Conservation (phyloP, 805 yeast species). For the Candida michaelii region DNA sequence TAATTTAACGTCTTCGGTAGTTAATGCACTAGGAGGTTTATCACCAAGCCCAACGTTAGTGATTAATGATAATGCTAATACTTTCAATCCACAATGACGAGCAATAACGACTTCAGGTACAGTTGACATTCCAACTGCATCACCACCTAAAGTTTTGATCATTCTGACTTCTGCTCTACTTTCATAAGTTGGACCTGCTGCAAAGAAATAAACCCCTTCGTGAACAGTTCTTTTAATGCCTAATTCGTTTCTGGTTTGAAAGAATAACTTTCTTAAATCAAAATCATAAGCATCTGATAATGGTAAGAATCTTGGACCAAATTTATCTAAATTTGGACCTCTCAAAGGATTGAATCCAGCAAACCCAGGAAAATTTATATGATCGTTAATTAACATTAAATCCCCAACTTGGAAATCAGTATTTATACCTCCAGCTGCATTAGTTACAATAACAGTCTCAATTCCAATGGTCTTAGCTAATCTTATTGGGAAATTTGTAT, state of each 20-base stretch:
- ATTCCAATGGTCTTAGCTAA: slow-evolving; percentile 67
- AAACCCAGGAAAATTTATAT: slow-evolving; percentile 86
- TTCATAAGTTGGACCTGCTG: slow-evolving; percentile 93
- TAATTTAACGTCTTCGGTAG: slow-evolving; percentile 50
- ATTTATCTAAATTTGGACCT: slow-evolving; percentile 77
- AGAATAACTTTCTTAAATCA: slow-evolving; percentile 62
- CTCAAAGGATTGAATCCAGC: slow-evolving; percentile 84
- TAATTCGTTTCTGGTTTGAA: slow-evolving; percentile 46
- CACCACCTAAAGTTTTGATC: slow-evolving; percentile 74
- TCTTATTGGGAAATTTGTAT: slow-evolving; percentile 84
- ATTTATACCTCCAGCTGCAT: slow-evolving; percentile 93
- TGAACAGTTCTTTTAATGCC: slow-evolving; percentile 61
- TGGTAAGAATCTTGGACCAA: slow-evolving; percentile 88
- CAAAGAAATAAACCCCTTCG: slow-evolving; percentile 86
- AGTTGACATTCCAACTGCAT: slow-evolving; percentile 96
- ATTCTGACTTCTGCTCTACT: slow-evolving; percentile 87
- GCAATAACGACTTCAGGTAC: slow-evolving; percentile 96
- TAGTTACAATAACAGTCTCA: slow-evolving; percentile 72
- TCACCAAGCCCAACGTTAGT: slow-evolving; percentile 80
- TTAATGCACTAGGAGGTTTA: slow-evolving; percentile 66
- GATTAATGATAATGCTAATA: slow-evolving; percentile 80
- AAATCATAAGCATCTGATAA: slow-evolving; percentile 87
- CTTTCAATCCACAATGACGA: slow-evolving; percentile 80
- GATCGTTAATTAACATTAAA: slow-evolving; percentile 87
- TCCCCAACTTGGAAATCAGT: slow-evolving; percentile 73